Conservation (phyloP, 2,329 filamentous ascomycete genomes). For the Aspergillus sp. region DNA sequence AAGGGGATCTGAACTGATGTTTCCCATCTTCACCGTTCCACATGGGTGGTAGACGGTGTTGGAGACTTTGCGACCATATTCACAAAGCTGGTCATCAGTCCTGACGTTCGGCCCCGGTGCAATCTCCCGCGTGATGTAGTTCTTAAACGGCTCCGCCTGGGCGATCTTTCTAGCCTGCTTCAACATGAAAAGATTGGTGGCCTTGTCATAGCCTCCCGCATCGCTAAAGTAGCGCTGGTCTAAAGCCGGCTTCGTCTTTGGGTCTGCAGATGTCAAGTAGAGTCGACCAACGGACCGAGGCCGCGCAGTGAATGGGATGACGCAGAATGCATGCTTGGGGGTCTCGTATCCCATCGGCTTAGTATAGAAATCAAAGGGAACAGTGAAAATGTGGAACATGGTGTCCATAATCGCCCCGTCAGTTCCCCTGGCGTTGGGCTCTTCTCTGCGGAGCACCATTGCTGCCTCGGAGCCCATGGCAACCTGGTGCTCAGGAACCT, state of each 20-base stretch:
- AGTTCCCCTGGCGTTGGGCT: conserved; percentile 72
- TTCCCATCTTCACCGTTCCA: conserved; percentile 89
- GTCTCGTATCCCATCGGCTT: conserved; percentile 74
- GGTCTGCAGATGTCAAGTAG: conserved; percentile 76
- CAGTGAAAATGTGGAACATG: conserved; percentile 98
- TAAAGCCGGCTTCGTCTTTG: conserved; percentile 76
- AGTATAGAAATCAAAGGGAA: conserved; percentile 88
- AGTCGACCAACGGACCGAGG: conserved; percentile 76
- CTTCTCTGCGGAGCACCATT: conserved; percentile 81
- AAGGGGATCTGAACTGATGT: conserved; percentile 68
- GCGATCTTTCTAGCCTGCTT: conserved; percentile 77
- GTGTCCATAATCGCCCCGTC: conserved; percentile 79
- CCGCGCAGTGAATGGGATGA: conserved; percentile 88
- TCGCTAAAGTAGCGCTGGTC: conserved; percentile 92
- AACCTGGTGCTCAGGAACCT: too few relatives aligned
- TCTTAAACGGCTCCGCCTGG: conserved; percentile 76
- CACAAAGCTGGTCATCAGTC: conserved; percentile 77
- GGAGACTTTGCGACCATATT: conserved; percentile 79
- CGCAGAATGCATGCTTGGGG: conserved; percentile 81
- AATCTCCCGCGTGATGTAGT: conserved; percentile 81
- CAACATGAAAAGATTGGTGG: conserved; percentile 77
- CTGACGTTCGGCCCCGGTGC: conserved; percentile 74
- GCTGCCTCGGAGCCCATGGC: conserved; percentile 90
- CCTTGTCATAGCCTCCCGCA: conserved; percentile 80
- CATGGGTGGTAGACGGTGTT: conserved; percentile 91